These are phyloP conservation scores for Avena eriantha DNA, from an alignment of 176 grass and related monocot species.

Conservation along the genomic window DNA sequence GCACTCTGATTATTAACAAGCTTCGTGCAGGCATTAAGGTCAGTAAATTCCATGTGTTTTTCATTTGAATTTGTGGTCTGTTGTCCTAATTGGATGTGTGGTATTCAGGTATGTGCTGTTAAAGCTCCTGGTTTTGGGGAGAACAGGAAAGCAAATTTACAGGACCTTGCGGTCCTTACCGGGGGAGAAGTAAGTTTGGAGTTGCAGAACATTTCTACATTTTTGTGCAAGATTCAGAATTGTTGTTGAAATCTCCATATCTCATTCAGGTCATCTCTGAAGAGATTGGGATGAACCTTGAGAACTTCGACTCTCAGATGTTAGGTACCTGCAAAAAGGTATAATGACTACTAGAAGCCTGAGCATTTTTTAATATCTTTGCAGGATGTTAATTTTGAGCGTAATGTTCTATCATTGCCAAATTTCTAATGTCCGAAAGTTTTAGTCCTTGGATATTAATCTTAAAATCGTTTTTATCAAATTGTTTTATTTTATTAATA, in stretches of 20 bases:
- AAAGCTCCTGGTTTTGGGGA: slow-evolving; percentile 99
- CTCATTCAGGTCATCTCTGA: slow-evolving; percentile 80
- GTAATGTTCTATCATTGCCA: neutral
- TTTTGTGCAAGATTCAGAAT: neutral
- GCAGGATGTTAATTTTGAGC: neutral
- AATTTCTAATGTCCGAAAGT: neutral
- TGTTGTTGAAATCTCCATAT: neutral
- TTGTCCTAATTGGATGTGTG: slow-evolving; percentile 11
- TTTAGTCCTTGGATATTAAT: neutral
- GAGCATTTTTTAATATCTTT: neutral
- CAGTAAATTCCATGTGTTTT: neutral
- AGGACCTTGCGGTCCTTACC: slow-evolving; percentile 93
- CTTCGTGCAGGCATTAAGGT: slow-evolving; percentile 99
- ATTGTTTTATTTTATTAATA: neutral
- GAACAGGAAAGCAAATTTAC: slow-evolving; percentile 91
- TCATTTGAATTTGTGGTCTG: neutral
- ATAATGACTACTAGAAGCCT: neutral
- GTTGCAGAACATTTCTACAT: neutral
- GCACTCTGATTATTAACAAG: slow-evolving; percentile 93
- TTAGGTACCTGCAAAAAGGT: slow-evolving; percentile 93
- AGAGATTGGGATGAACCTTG: slow-evolving; percentile 97
- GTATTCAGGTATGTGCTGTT: slow-evolving; percentile 82
- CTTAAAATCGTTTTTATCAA: neutral
- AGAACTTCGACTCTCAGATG: slow-evolving; percentile 80
- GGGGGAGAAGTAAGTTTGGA: slow-evolving; percentile 72